A percentile compares a stretch with the other conserved stretches of the same genome.
phyloP scores from a whole-genome alignment of 2,329 filamentous ascomycete genomes.

The Fusarium pininemorale region DNA sequence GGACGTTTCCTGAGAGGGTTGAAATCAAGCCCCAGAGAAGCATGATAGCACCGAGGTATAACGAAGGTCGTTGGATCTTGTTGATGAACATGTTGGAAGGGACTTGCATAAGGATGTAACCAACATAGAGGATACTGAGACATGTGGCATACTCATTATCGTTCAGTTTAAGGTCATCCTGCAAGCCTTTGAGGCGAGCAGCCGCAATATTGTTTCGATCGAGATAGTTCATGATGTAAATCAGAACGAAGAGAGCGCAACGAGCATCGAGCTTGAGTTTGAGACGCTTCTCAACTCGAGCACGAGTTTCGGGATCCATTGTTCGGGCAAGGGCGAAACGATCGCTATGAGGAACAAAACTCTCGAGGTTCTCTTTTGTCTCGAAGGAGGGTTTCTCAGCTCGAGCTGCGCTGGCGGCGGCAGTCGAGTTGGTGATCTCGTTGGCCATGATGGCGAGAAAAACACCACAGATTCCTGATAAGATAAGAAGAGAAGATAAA shows the following conservation, averaged over 20 bases:
- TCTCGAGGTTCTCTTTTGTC: not conserved
- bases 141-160: conserved; percentile 71
- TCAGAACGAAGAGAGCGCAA: conserved; percentile 74
- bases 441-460: not conserved
- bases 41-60: conserved; percentile 64
- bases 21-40: conserved; percentile 70
- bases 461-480: not conserved
- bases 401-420: not conserved
- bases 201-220: conserved; percentile 75
- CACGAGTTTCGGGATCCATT: conserved; percentile 4
- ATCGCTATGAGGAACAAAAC: not conserved
- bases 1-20: conserved; percentile 62
- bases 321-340: not conserved
- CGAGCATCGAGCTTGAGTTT: conserved; percentile 77
- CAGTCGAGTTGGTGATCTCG: conserved; percentile 7
- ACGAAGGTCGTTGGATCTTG: conserved; percentile 58
- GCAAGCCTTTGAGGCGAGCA: conserved; percentile 71
- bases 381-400: conserved; percentile 1
- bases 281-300: conserved; percentile 68
- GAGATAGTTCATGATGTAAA: conserved; percentile 80
- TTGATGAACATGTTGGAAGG: conserved; percentile 68
- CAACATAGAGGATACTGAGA: conserved; percentile 71
- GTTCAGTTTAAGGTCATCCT: conserved; percentile 65
- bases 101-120: conserved; percentile 72
- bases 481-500: not conserved